A percentile compares a stretch with the other conserved stretches of the same genome.
Conservation (phyloP, 2,329 filamentous ascomycete species). For the Fusarium transvaalense region DNA sequence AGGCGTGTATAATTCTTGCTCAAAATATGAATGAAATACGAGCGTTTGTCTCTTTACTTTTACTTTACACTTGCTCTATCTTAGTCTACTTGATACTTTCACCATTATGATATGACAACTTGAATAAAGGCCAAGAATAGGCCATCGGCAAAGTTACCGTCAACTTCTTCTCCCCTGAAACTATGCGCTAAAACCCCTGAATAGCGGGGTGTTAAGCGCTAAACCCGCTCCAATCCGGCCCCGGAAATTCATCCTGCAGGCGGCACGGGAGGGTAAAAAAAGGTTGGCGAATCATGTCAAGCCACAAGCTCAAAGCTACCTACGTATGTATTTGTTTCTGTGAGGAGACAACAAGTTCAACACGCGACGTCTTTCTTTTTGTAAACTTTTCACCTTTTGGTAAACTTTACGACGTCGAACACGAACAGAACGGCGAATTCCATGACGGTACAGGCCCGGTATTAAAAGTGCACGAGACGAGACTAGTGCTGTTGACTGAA, state of each 20-base stretch:
- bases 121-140: neutral
- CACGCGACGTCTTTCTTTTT: constrained; percentile 21
- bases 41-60: constrained; percentile 1
- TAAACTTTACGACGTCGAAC: neutral
- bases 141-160: constrained; percentile 12
- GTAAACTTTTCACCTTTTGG: constrained; percentile 8
- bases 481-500: constrained; percentile 7
- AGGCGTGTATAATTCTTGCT: constrained; percentile 25
- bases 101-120: neutral
- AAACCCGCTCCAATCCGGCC: constrained; percentile 30
- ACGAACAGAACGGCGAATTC: neutral
- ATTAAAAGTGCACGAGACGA: constrained; percentile 5
- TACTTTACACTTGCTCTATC: neutral
- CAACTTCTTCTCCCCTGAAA: too few species aligned
- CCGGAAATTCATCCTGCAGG: constrained; percentile 32
- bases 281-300: constrained; percentile 25
- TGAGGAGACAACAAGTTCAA: constrained; percentile 22
- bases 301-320: constrained; percentile 28
- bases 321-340: constrained; percentile 28
- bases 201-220: constrained; percentile 35
- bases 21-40: constrained; percentile 21
- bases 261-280: constrained; percentile 19
- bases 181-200: constrained; percentile 37
- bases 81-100: neutral
- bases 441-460: neutral